Conservation (phyloP, 164 flowering plant species). For the Tetracentron sinense region DNA sequence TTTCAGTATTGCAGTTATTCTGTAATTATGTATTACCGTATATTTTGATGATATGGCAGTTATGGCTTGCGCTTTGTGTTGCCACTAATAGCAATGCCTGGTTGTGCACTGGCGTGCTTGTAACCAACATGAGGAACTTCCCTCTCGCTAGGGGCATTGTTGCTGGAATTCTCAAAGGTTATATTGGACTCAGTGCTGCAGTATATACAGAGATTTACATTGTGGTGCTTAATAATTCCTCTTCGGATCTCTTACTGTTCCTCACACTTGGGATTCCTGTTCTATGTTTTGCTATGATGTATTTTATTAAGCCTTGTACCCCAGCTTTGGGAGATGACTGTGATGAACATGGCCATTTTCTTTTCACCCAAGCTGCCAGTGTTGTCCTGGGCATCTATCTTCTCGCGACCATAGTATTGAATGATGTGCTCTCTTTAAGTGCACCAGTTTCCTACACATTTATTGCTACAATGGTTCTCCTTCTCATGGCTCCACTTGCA, state of each 20-base stretch:
- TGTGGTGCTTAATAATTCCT: conserved; percentile 48
- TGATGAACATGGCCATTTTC: conserved; percentile 50
- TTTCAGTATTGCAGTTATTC: too few relatives aligned
- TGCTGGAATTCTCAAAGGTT: conserved; percentile 86
- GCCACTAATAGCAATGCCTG: conserved; percentile 81
- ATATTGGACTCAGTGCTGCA: conserved; percentile 79
- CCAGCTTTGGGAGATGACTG: conserved; percentile 71
- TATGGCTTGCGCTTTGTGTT: conserved; percentile 67
- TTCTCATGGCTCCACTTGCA: conserved; percentile 80
- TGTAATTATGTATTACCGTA: too few relatives aligned
- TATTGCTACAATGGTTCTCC: conserved; percentile 54
- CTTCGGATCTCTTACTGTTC: conserved; percentile 56
- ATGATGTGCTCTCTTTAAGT: conserved; percentile 35
- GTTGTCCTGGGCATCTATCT: conserved; percentile 64
- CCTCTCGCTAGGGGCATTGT: conserved; percentile 80
- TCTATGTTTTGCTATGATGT: conserved; percentile 62
- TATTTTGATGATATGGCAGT: conserved; percentile 36
- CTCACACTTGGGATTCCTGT: conserved; percentile 77
- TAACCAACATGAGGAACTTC: conserved; percentile 90
- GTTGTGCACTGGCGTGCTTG: conserved; percentile 71
- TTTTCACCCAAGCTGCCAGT: conserved; percentile 65
- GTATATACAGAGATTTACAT: conserved; percentile 73
- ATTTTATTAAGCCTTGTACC: conserved; percentile 67
- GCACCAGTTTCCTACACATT: conserved; percentile 35
- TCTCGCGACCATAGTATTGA: conserved; percentile 54